phyloP scores from a whole-genome alignment of 768 basidiomycete species.

The Suillus lakei region DNA sequence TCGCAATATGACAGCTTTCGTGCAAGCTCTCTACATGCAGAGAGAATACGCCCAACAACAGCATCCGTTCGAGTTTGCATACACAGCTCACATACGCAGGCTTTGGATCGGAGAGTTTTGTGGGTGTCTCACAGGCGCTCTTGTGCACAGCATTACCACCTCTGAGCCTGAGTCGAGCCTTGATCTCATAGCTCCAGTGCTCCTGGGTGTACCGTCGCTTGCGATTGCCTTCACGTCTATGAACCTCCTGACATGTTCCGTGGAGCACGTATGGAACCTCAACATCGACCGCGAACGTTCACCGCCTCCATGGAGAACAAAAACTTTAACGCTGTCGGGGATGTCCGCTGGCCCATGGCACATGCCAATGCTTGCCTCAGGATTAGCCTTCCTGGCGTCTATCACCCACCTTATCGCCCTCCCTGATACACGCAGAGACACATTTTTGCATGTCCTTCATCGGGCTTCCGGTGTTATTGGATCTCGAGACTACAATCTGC shows the following conservation, averaged over 20 bases:
- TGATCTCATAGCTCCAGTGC: conserved; percentile 9
- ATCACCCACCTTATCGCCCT: conserved; percentile 42
- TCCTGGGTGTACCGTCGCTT: conserved; percentile 10
- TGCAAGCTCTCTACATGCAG: too few relatives aligned
- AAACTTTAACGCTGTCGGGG: conserved; percentile 38
- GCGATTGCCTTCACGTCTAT: too few relatives aligned
- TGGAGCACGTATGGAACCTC: conserved; percentile 17
- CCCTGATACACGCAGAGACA: background rate
- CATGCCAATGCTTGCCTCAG: conserved; percentile 19
- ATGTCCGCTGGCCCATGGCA: conserved; percentile 40
- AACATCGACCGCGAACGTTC: conserved; percentile 17
- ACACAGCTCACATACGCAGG: conserved; percentile 33
- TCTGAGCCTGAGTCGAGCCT: conserved; percentile 26
- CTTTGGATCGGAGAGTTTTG: conserved; percentile 41
- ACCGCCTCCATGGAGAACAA: conserved; percentile 25
- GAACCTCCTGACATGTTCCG: conserved; percentile 40
- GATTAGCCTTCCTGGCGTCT: conserved; percentile 39
- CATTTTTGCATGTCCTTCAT: background rate
- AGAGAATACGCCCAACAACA: too few relatives aligned
- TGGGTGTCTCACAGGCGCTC: conserved; percentile 17
- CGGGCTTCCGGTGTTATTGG: background rate
- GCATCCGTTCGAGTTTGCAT: too few relatives aligned
- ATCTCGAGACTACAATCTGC: background rate
- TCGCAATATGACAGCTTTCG: too few relatives aligned
- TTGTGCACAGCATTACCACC: background rate